Evolutionary conservation across 2,329 filamentous ascomycete species (phyloP), one percentile per base, ranked within the genome.

Genomic region (Ophiocordyceps camponoti-floridani): DNA sequence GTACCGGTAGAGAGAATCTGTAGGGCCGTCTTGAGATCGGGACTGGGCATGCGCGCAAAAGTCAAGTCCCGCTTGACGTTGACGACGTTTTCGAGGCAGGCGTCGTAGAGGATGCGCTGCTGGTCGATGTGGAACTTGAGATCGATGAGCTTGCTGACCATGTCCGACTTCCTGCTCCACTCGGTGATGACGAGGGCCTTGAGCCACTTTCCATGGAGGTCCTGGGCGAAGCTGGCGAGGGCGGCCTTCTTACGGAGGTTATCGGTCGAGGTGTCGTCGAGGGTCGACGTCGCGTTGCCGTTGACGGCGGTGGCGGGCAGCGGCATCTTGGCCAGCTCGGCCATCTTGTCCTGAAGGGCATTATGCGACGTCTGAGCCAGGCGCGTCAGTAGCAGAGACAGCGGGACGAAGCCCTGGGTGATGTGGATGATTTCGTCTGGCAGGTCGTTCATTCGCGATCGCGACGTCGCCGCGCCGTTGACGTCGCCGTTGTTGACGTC

Each of bases 101-200:
- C 58, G 46, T 74, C 68, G 53, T 81, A 88, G 38, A 72, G 63
- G 42, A 69, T 61, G 48, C 78, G 70, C 53, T 83, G 73, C 46
- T 68, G 63, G 47, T 78, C 72, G 48, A 93, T 69, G 67, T 89
- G 86, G 26, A 72, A 70, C 56, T 83, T 84, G 50, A 98, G 65
- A 56, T 96, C 88, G 51, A 96, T 93, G 48, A 96, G 71, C 60
- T 82, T 86, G 64, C 82, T 83, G 52, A 96, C 84, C 52, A 83
- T 77, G 37, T 77, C 72, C 31, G 82, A 78, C 58, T 84, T 81
- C 55, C 83, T 75, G 57, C 83, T 84, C 91, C 91, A 98, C 62
- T 91, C 82, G 2, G 83, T 79, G 42, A 98, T 79, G 19, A 98
- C 86, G 18, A 95, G 70, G 8, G 88, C 75, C 64, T 98, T 96